Evolutionary conservation across 2,329 filamentous ascomycete species (phyloP), one percentile per base, ranked within the genome.

Genomic region (Arthrobotrys sphaeroides): DNA sequence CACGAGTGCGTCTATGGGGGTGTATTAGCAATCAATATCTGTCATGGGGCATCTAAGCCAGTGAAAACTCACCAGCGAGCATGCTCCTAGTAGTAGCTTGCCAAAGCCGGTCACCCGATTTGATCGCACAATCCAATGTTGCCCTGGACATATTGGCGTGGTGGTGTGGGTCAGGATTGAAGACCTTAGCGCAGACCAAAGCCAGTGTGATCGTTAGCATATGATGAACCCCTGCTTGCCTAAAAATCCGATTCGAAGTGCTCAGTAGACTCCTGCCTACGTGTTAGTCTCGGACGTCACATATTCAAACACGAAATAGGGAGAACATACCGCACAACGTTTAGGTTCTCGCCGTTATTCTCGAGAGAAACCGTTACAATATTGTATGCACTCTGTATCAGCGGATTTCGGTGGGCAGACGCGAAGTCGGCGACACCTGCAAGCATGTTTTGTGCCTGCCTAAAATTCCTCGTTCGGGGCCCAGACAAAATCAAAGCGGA

Each of bases 401-500:
- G 24, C 4, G 64, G 72, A 26, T 75, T 75, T 31, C 64, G 38
- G 12, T 75, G 72, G 9, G 28, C 65, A 20, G 72, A 75, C 10
- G 72, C 72, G 51, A 64, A 75, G 20, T 75, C 72, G 20, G 64
- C 64, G 16, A 75, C 72, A 59, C 72, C 51, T 12, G 26, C 24
- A 16, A 75, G 64, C 22, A 75, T 51, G 36, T 69, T 66, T n/a
- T 68, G 62, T 10, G 72, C 72, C 24, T 65, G 64, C 24, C 57
- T 65, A 4, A 22, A 28, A 31, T 75, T 69, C 38, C 45, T 68
- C 1, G 64, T 75, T 43, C 57, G 38, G 12, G 72, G 72, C 13
- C 72, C 72, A 38, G 64, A 75, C 57, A 86, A 78, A 42, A 87
- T 85, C 7, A 85, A 80, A 31, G 86, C 79, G 2, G 82, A 82